phyloP scores from a whole-genome alignment of 768 basidiomycete genomes.

The Leccinum boreale region DNA sequence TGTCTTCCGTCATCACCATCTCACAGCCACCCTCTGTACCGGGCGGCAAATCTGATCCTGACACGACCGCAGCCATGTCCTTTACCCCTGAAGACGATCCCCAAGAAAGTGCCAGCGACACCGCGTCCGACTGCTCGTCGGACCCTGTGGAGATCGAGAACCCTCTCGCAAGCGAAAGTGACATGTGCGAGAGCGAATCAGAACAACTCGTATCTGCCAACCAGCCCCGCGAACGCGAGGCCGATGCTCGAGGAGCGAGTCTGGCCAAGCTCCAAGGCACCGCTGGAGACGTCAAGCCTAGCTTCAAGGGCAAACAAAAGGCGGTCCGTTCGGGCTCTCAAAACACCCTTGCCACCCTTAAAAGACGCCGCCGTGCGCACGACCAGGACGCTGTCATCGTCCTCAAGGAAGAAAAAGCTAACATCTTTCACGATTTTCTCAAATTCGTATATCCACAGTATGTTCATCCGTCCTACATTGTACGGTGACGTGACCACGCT shows the following conservation, averaged over 20 bases:
- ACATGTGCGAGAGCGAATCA: constrained; percentile 36
- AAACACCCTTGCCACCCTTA: constrained; percentile 39
- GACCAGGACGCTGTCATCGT: constrained; percentile 82
- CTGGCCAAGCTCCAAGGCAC: constrained; percentile 57
- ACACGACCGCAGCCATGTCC: constrained; percentile 51
- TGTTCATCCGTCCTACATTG: constrained; percentile 24
- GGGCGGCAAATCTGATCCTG: constrained; percentile 41
- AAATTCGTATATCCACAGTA: constrained; percentile 94
- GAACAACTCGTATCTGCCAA: constrained; percentile 23
- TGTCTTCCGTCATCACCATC: constrained; percentile 82
- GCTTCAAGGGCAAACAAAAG: constrained; percentile 24
- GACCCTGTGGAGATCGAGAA: constrained; percentile 36
- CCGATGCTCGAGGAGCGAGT: constrained; percentile 47
- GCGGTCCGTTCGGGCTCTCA: constrained; percentile 18
- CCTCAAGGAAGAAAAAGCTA: constrained; percentile 86
- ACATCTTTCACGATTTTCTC: constrained; percentile 89
- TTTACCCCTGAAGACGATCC: constrained; percentile 55
- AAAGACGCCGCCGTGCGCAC: constrained; percentile 40
- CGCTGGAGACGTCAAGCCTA: constrained; percentile 18
- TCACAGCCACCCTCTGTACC: constrained; percentile 67
- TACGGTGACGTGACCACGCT: constrained; percentile 1
- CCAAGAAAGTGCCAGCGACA: constrained; percentile 33
- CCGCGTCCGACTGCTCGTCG: constrained; percentile 39
- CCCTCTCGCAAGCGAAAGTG: constrained; percentile 33
- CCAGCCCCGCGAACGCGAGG: constrained; percentile 23